Evolutionary conservation across 371 early-diverging fungal genomes (phyloP).

Genomic region (Mucor sp.): DNA sequence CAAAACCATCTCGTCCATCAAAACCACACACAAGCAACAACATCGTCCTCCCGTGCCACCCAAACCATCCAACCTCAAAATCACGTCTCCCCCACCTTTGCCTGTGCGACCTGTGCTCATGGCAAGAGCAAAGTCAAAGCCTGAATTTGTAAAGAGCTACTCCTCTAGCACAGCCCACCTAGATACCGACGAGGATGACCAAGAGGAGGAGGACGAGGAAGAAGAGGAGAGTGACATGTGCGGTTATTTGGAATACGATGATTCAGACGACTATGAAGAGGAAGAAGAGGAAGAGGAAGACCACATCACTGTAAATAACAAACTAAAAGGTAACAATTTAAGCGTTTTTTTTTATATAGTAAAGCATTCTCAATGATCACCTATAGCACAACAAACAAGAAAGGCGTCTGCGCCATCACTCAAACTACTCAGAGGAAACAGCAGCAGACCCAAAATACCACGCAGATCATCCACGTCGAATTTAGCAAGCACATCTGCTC

Average conservation of each 20-base stretch:
- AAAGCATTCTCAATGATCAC: background rate
- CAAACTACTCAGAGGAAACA: background rate
- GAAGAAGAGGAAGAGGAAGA: constrained; percentile 18
- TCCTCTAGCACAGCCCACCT: background rate
- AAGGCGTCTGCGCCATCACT: constrained; percentile 4
- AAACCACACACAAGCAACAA: background rate
- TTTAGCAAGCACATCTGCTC: constrained; percentile 10
- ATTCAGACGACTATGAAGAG: constrained; percentile 20
- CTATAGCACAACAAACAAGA: background rate
- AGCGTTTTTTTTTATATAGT: too few species aligned
- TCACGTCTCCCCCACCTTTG: constrained; percentile 31
- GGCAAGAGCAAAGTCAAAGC: constrained; percentile 7
- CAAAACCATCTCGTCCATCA: constrained; percentile 21
- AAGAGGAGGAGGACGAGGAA: constrained; percentile 7
- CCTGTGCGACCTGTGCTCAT: constrained; percentile 28
- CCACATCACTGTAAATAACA: background rate
- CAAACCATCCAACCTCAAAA: constrained; percentile 27
- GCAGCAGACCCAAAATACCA: background rate
- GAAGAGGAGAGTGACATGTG: background rate
- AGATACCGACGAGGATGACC: background rate
- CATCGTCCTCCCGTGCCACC: constrained; percentile 34
- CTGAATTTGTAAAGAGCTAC: constrained; percentile 2
- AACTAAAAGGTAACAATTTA: background rate
- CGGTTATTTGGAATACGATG: constrained; percentile 7
- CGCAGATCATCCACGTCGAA: constrained; percentile 25